Evolutionary conservation across 441 rosid species (phyloP).

Genomic region (Sinapis alba): DNA sequence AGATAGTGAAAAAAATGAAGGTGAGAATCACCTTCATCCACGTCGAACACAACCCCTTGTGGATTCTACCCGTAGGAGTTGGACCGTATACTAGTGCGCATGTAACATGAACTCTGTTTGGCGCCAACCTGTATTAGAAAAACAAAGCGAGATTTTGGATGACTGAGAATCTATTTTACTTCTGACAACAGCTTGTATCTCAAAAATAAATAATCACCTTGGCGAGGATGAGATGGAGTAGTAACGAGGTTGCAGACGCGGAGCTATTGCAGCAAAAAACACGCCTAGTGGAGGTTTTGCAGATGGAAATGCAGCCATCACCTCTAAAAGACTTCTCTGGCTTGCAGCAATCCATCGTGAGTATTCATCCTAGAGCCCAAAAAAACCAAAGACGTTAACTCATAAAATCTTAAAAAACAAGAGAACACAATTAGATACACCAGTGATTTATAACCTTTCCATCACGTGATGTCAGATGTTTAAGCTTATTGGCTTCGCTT

Average conservation of each 20-base stretch:
- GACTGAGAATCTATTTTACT: not conserved
- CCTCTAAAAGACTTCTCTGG: constrained; percentile 95
- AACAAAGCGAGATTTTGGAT: constrained; percentile 16
- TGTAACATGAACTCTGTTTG: constrained; percentile 78
- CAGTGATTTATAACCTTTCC: constrained; percentile 39
- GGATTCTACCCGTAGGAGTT: constrained; percentile 86
- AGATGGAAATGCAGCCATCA: constrained; percentile 90
- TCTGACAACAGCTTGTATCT: constrained; percentile 5
- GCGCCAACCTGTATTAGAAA: constrained; percentile 55
- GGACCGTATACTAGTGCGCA: constrained; percentile 82
- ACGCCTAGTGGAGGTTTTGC: constrained; percentile 88
- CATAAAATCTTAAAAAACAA: not conserved
- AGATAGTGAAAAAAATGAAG: not conserved
- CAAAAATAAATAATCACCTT: constrained; percentile 45
- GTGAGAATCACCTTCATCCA: constrained; percentile 83
- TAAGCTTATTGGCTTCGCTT: constrained; percentile 51
- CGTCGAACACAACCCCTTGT: constrained; percentile 86
- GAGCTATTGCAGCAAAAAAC: constrained; percentile 90
- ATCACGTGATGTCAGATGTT: constrained; percentile 65
- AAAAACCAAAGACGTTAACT: not conserved
- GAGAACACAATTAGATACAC: not conserved
- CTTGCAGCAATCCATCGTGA: constrained; percentile 79
- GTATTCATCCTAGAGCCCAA: constrained; percentile 66
- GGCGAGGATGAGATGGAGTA: constrained; percentile 97
- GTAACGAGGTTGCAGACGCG: constrained; percentile 88